phyloP scores from a whole-genome alignment of 306 rosid species.

The Hylodesmum podocarpum region DNA sequence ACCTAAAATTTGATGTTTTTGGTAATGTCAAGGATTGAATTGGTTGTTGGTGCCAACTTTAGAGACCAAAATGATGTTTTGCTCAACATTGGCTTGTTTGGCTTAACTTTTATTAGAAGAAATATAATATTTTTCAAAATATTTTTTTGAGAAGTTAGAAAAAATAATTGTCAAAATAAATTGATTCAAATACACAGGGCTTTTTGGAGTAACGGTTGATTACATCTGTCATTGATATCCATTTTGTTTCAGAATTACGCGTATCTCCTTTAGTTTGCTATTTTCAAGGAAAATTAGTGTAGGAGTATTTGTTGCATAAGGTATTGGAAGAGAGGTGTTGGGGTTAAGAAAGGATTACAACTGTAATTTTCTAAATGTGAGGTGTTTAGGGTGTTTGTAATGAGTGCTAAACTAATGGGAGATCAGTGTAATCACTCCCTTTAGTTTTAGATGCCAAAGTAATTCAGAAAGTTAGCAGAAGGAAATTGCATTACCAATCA shows the following conservation, averaged over 20 bases:
- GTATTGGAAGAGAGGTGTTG: not conserved
- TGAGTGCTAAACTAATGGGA: not conserved
- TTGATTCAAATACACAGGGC: not conserved
- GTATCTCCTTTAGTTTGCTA: not conserved
- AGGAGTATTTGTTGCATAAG: not conserved
- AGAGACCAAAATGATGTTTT: not conserved
- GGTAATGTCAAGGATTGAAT: not conserved
- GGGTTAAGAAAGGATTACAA: not conserved
- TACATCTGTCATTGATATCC: not conserved
- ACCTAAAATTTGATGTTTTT: not conserved
- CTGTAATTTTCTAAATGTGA: not conserved
- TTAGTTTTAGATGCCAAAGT: not conserved
- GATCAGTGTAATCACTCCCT: not conserved
- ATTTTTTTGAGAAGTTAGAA: not conserved
- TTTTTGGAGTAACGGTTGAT: not conserved
- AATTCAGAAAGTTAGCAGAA: not conserved
- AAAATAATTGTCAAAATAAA: not conserved
- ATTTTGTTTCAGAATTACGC: not conserved
- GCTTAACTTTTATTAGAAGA: not conserved
- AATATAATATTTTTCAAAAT: not conserved
- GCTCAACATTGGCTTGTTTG: not conserved
- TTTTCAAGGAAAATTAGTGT: not conserved
- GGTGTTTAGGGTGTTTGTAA: not conserved
- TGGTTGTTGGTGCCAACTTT: not conserved
- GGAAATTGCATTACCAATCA: conserved; percentile 2